A percentile compares a stretch with the other conserved stretches of the same genome.
phyloP scores from a whole-genome alignment of 1,284 basidiomycete species.

The Cryptococcus maquisensis region DNA sequence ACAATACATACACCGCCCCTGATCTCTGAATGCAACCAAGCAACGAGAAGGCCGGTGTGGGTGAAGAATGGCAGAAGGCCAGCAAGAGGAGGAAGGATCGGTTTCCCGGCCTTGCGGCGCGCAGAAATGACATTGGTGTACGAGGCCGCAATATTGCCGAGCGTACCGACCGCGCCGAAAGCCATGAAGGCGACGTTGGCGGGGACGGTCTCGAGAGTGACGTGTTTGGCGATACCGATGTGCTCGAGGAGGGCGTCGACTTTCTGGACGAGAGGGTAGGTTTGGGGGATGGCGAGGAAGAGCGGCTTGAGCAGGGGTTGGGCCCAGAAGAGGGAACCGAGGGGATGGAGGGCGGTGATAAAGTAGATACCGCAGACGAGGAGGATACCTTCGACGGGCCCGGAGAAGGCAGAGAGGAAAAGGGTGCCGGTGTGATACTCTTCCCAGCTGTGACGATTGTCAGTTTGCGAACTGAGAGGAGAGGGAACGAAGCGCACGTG shows the following conservation, averaged over 20 bases:
- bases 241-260: slow-evolving; percentile 26
- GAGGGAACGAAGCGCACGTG: slow-evolving; percentile 25
- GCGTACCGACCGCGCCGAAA: slow-evolving; percentile 68
- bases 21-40: slow-evolving; percentile 70
- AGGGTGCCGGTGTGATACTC: slow-evolving; percentile 92
- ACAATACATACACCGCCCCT: slow-evolving; percentile 51
- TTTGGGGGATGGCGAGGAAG: slow-evolving; percentile 26
- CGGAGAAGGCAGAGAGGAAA: slow-evolving; percentile 89
- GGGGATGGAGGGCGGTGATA: slow-evolving; percentile 58
- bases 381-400: slow-evolving; percentile 93
- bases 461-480: slow-evolving; percentile 1
- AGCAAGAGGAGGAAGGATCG: slow-evolving; percentile 59
- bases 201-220: slow-evolving; percentile 55
- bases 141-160: slow-evolving; percentile 74
- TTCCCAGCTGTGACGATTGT: slow-evolving; percentile 70
- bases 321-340: slow-evolving; percentile 74
- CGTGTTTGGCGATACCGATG: slow-evolving; percentile 22
- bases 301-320: slow-evolving; percentile 33
- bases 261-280: slow-evolving; percentile 13
- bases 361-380: slow-evolving; percentile 75
- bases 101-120: slow-evolving; percentile 50
- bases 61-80: slow-evolving; percentile 75
- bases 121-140: slow-evolving; percentile 70
- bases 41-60: slow-evolving; percentile 64
- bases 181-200: slow-evolving; percentile 86